Evolutionary conservation across 2,329 filamentous ascomycete species (phyloP).

Genomic region (Dactylonectria macrodidyma): DNA sequence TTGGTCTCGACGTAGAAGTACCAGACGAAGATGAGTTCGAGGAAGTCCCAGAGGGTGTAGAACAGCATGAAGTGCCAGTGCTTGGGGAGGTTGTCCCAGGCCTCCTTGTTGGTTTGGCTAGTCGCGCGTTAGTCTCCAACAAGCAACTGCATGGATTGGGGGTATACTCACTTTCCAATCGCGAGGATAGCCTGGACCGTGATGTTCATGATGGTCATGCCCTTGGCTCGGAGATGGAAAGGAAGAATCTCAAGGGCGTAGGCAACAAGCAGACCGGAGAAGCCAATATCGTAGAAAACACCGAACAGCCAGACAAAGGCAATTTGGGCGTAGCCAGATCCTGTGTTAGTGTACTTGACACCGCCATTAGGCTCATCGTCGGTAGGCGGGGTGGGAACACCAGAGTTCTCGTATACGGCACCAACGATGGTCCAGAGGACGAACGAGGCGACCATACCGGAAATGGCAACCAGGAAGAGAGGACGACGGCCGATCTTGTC

Average conservation of each 20-base stretch:
- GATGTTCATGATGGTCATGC: constrained; percentile 76
- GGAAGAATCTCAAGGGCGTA: constrained; percentile 73
- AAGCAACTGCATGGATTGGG: neutral
- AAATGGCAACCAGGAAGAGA: constrained; percentile 66
- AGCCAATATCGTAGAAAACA: constrained; percentile 73
- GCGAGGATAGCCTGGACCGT: constrained; percentile 73
- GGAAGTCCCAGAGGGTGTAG: constrained; percentile 74
- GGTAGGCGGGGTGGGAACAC: constrained; percentile 33
- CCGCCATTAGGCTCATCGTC: constrained; percentile 39
- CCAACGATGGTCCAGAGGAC: constrained; percentile 67
- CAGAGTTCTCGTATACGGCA: constrained; percentile 65
- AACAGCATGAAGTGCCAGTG: constrained; percentile 78
- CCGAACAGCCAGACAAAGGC: constrained; percentile 73
- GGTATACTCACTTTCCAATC: constrained; percentile 68
- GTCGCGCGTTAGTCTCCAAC: constrained; percentile 4
- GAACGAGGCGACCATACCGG: constrained; percentile 65
- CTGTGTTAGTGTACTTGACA: constrained; percentile 55
- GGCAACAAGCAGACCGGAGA: constrained; percentile 70
- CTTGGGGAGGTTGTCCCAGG: constrained; percentile 71
- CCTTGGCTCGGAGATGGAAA: constrained; percentile 71
- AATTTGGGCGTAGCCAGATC: constrained; percentile 68
- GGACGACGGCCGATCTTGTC: constrained; percentile 67
- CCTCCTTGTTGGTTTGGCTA: constrained; percentile 75
- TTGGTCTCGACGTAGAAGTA: constrained; percentile 80
- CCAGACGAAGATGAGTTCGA: constrained; percentile 74